Percentiles rank a stretch among this genome's conserved stretches.
Conservation (phyloP, 2,329 filamentous ascomycete genomes). For the Emmonsiellopsis sp. region DNA sequence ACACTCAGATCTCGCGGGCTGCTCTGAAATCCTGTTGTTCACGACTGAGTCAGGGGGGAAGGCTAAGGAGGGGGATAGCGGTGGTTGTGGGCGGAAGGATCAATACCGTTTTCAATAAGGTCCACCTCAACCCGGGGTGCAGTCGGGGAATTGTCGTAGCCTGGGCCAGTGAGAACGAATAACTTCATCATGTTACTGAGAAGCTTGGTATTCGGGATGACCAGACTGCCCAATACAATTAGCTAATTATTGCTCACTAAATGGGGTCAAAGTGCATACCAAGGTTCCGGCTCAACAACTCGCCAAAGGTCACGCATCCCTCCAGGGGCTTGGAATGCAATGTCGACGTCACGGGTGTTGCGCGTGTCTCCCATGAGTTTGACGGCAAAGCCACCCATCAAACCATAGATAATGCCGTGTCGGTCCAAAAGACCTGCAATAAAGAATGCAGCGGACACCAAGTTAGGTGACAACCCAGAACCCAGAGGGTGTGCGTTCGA, state of each 20-base stretch:
- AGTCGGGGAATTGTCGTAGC: slow-evolving; percentile 1
- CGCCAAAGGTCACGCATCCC: neutral
- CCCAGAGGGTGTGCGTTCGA: too few relatives aligned
- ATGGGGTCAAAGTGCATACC: neutral
- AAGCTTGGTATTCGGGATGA: neutral
- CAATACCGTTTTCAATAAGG: slow-evolving; percentile 2
- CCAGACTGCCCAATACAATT: neutral
- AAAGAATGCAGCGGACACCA: too few relatives aligned
- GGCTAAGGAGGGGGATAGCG: neutral
- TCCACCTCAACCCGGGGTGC: slow-evolving; percentile 1
- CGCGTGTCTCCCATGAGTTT: neutral
- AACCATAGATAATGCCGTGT: too few relatives aligned
- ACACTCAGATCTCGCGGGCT: slow-evolving; percentile 3
- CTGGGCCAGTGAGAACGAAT: slow-evolving; percentile 3
- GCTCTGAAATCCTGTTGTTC: slow-evolving; percentile 1
- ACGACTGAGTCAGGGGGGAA: neutral
- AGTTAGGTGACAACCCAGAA: too few relatives aligned
- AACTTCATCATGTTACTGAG: neutral
- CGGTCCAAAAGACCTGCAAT: too few relatives aligned
- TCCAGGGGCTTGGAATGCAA: neutral
- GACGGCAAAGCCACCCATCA: slow-evolving; percentile 14
- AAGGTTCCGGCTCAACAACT: neutral
- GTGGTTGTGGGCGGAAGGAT: too few relatives aligned
- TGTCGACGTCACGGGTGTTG: neutral
- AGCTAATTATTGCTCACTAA: too few relatives aligned